Evolutionary conservation across 192 early-diverging fungal genomes (phyloP).

Genomic region (Entomortierella parvispora): DNA sequence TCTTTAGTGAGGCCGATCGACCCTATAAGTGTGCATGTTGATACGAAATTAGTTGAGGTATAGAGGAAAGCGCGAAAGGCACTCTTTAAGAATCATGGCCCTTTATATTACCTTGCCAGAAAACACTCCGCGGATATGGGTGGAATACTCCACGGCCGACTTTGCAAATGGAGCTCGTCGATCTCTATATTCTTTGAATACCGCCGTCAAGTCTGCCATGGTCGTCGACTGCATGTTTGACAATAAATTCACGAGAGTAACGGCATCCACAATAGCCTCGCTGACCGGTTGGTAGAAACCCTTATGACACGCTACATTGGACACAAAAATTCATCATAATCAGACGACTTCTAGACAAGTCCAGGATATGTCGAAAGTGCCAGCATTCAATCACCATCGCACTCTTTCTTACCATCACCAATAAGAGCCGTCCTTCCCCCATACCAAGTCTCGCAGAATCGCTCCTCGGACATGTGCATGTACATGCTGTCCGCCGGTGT

Average conservation of each 20-base stretch:
- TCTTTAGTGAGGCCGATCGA: slow-evolving; percentile 36
- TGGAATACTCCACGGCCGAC: slow-evolving; percentile 40
- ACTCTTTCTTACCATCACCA: slow-evolving; percentile 43
- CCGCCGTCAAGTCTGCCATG: slow-evolving; percentile 5
- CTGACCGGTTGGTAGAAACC: slow-evolving; percentile 37
- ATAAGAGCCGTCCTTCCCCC: slow-evolving; percentile 42
- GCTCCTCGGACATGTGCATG: slow-evolving; percentile 44
- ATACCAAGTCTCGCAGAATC: slow-evolving; percentile 48
- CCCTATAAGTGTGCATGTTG: slow-evolving; percentile 31
- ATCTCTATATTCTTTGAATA: slow-evolving; percentile 37
- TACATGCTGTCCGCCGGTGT: slow-evolving; percentile 29
- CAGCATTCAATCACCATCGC: neutral
- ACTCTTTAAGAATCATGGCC: neutral
- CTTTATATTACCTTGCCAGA: slow-evolving; percentile 31
- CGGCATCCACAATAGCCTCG: slow-evolving; percentile 43
- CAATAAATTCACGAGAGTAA: slow-evolving; percentile 37
- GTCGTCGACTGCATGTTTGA: slow-evolving; percentile 11
- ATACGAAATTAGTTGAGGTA: neutral
- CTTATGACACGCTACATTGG: slow-evolving; percentile 20
- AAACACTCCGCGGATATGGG: slow-evolving; percentile 28
- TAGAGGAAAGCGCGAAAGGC: neutral
- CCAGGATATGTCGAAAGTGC: neutral
- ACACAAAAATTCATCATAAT: neutral
- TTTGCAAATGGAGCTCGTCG: slow-evolving; percentile 27
- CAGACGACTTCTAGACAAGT: neutral